Base-by-base conservation (phyloP, 306 rosid species). In the Prunus mume region DNA sequence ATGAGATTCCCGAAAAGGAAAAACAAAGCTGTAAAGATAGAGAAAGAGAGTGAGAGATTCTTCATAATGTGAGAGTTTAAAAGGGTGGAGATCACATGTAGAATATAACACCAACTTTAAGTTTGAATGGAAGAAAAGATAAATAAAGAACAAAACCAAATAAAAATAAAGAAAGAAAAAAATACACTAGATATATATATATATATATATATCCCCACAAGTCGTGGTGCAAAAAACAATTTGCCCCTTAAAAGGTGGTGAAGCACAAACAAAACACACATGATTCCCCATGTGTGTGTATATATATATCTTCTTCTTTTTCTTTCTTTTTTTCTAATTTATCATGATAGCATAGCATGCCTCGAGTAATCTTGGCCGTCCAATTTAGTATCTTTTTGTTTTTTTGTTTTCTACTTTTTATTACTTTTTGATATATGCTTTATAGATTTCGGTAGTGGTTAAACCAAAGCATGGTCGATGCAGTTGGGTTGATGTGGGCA, bases 241-340 rank as follows among this genome's bases (percentile, higher is more conserved):
- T 78, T 78, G 88, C 75, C 88, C 86, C 79, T 82, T 52, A 78
- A 87, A 86, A 74, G 88, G 68, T 74, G 85, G 85, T 86, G 90
- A 86, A 87, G 83, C 88, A 87, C 81, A 85, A 79, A 91, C 79
- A 88, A 85, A 79, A 91, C 79, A 88, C 87, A 80, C 87, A 88
- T 78, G 91, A 91, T 78, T 69, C 72, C 81, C 78, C 15, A 43
- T 24, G 45, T 22, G 34, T 22, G 20, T 38, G 27, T 18, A 28
- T 73, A 32, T 32, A 32, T 32, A 41, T 69, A 28, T 75, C 14
- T 27, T 5, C 12, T 19, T 63, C 2, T 61, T 28, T 3, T 19
- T 24, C 45, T 46, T 66, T 19, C 49, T 74, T 75, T 68, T 75
- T 77, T 55, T 10, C 50, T 62, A 9, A 47, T 55, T 55, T 55